These are phyloP conservation scores for Orbilia brochopaga DNA, from an alignment of 2,329 filamentous ascomycete species.

Conservation along the genomic window DNA sequence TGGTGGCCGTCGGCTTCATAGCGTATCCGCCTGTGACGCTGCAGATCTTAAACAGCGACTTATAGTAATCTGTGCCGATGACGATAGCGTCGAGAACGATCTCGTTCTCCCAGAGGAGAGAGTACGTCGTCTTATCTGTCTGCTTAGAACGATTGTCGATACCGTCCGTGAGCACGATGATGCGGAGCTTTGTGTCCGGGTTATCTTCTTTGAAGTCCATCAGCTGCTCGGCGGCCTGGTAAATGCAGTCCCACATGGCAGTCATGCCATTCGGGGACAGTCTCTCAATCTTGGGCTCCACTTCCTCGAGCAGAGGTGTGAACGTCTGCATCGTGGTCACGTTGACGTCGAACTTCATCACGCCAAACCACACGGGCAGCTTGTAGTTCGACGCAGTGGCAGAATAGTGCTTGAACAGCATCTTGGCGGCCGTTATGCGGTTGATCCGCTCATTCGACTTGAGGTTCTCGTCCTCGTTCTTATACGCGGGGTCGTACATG, in stretches of 20 bases:
- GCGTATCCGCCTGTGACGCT: constrained; percentile 45
- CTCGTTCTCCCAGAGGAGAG: constrained; percentile 42
- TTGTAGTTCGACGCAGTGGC: constrained; percentile 42
- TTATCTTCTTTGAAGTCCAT: constrained; percentile 43
- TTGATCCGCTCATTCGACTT: constrained; percentile 24
- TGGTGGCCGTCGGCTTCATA: constrained; percentile 44
- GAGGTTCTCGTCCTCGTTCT: constrained; percentile 29
- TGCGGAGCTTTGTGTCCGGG: constrained; percentile 45
- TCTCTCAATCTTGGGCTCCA: constrained; percentile 40
- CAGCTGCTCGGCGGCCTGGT: constrained; percentile 44
- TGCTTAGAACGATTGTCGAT: constrained; percentile 45
- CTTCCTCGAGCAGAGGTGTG: constrained; percentile 34
- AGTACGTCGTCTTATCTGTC: constrained; percentile 39
- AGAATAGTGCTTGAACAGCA: constrained; percentile 43
- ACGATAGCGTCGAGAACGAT: constrained; percentile 45
- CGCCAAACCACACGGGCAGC: constrained; percentile 45
- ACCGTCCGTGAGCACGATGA: constrained; percentile 48
- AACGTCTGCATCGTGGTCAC: constrained; percentile 35
- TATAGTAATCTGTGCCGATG: constrained; percentile 32
- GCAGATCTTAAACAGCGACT: constrained; percentile 44
- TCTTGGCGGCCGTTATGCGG: constrained; percentile 38
- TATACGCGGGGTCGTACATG: constrained; percentile 40
- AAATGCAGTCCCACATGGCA: constrained; percentile 48
- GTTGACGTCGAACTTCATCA: constrained; percentile 36
- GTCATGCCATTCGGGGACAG: constrained; percentile 30